Base-by-base conservation (phyloP, 208 protist species). In the Crithidia bombi region DNA sequence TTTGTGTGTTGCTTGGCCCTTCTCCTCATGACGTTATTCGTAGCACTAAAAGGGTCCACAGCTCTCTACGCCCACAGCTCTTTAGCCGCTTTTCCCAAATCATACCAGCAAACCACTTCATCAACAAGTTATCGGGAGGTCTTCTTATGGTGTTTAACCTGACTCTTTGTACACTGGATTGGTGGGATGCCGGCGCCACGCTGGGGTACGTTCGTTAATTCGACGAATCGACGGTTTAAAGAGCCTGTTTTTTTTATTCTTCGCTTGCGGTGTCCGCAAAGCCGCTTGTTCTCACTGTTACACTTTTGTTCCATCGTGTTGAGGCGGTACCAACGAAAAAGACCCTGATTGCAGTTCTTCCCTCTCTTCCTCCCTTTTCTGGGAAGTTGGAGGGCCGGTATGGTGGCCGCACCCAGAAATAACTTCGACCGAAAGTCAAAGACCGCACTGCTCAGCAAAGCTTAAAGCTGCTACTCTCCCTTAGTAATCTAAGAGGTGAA, bases 171-270 rank as follows among this genome's bases (percentile, higher is more conserved):
- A 44, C 30, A 11, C 23, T 76, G 28, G 70, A 76, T 25, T 76
- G 70, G 70, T 76, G 70, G 70, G 70, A 76, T 50, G 70, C 63
- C 0, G 70, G 62, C 0, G 63, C 38, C n/a, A 70, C 70, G 15
- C 55, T 70, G 5, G 70, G 70, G 5, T 65, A 54, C 30, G 26
- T 75, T 36, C 59, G 52, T 11, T 67, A 33, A 23, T 25, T 54
- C 49, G 32, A 33, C 44, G 17, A 14, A 50, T 6, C 10, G 44
- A 23, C 17, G n/a, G n/a, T n/a, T n/a, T 25, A 32, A 26, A 32
- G 49, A n/a, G 7, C 19, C 51, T 12, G 3, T 39, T 59, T 59
- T 59, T 59, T 59, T 41, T 46, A 21, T 4, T 54, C 32, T 54
- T 54, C 19, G 19, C 5, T 49, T 49, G 44, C 44, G 14, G n/a